Base-by-base conservation (phyloP, 495 filamentous ascomycete genomes). In the Xylaria intraflava region DNA sequence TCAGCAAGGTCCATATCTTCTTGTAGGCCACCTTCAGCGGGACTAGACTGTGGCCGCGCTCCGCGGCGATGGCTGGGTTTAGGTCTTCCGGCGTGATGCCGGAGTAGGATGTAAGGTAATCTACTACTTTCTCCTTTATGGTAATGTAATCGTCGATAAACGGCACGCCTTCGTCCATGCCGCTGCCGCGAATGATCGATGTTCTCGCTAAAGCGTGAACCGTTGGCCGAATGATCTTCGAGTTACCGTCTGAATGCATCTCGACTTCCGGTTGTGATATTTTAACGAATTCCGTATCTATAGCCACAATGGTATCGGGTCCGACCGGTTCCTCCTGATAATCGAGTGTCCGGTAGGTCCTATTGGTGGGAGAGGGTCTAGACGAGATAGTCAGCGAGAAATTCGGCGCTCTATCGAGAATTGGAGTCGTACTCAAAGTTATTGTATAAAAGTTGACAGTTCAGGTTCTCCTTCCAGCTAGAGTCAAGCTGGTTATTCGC, bases 71-170 rank as follows among this genome's bases (percentile, higher is more conserved):
- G 27, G 73, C 74, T 3, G 82, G 79, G 62, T 96, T 87, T 20
- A 99, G 75, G 64, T 99, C 93, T 0, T 84, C 86, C 1, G 84
- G 75, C 10, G 84, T 83, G 65, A 99, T 91, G 33, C 93, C 93
- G 7, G 92, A 96, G 70, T 85, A 97, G 39, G 83, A 83, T 0
- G 93, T 99, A 27, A 97, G 78, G 62, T 97, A 95, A 70, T 99
- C 93, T 36, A 96, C 87, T n/a, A 99, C 86, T 0, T 85, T 83
- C 56, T 96, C 93, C 19, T 84, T 83, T 51, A 90, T 89, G 17
- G 81, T 83, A 52, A 99, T 95, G 70, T 97, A 97, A 66, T 99
- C 93, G 64, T 99, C 93, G 40, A 99, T 90, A 65, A 97, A 96
- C 0, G 93, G 87, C 0, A 85, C 68, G 8, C 88, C 89, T 69